Evolutionary conservation across 306 rosid genomes (phyloP).

Genomic region (Nissolia schottii): DNA sequence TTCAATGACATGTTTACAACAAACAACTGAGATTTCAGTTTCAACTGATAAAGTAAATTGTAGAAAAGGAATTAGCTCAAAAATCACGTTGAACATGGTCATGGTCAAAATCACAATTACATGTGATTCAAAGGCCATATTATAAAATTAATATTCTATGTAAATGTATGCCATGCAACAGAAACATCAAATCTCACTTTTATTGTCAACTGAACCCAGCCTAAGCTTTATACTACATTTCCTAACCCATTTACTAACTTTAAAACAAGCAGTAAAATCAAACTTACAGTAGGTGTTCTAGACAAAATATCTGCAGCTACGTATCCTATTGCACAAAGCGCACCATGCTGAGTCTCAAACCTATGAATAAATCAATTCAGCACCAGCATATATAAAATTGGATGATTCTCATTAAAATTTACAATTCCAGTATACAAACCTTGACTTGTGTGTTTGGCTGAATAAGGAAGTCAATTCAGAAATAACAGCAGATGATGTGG

Average conservation of each 20-base stretch:
- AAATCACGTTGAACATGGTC: background rate
- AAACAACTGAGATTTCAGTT: background rate
- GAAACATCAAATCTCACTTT: background rate
- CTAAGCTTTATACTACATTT: background rate
- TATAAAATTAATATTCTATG: constrained; percentile 1
- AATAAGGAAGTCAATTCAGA: constrained; percentile 60
- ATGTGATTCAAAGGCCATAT: background rate
- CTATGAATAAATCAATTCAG: constrained; percentile 42
- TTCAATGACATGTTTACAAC: constrained; percentile 5
- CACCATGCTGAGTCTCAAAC: constrained; percentile 91
- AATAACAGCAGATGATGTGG: constrained; percentile 46
- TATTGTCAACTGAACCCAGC: background rate
- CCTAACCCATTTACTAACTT: background rate
- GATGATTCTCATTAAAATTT: background rate
- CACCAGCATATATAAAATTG: constrained; percentile 15
- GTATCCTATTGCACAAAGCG: constrained; percentile 84
- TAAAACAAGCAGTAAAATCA: background rate
- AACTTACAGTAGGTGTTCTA: constrained; percentile 64
- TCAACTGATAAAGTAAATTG: constrained; percentile 3
- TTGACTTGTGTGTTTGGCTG: constrained; percentile 49
- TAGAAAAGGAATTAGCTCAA: background rate
- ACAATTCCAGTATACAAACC: constrained; percentile 44
- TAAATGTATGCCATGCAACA: background rate
- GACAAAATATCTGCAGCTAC: constrained; percentile 75
- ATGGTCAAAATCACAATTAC: constrained; percentile 11